Evolutionary conservation across 2,329 filamentous ascomycete genomes (phyloP).

Genomic region (Aspergillus nomiae): DNA sequence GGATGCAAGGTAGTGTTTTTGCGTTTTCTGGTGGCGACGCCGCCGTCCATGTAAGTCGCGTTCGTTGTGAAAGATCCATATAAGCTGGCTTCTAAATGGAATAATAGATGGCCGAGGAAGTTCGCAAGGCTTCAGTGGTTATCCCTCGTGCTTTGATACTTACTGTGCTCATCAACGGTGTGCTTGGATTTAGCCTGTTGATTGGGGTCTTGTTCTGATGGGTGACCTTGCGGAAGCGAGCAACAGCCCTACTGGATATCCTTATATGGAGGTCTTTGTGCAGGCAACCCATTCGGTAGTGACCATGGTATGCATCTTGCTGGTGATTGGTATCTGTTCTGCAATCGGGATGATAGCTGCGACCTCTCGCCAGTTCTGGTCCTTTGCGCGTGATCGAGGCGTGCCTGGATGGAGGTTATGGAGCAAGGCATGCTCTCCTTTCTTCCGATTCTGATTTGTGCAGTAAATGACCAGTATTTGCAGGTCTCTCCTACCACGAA

Average conservation of each 20-base stretch:
- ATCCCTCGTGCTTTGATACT: constrained; percentile 41
- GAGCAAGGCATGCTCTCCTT: no score
- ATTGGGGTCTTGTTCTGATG: constrained; percentile 39
- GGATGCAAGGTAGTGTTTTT: constrained; percentile 23
- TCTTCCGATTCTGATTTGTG: no score
- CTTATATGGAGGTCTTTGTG: constrained; percentile 47
- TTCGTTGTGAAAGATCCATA: background rate
- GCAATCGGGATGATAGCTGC: constrained; percentile 37
- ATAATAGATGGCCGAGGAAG: constrained; percentile 42
- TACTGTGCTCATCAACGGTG: constrained; percentile 37
- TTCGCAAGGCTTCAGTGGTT: constrained; percentile 36
- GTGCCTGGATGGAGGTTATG: constrained; percentile 31
- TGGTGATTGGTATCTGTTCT: constrained; percentile 26
- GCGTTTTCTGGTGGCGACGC: constrained; percentile 24
- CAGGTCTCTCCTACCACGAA: no score
- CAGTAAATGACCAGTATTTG: no score
- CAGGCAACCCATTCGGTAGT: constrained; percentile 45
- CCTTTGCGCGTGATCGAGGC: constrained; percentile 42
- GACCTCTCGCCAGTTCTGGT: constrained; percentile 35
- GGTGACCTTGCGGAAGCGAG: constrained; percentile 37
- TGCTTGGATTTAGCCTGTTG: constrained; percentile 39
- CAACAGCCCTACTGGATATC: constrained; percentile 35
- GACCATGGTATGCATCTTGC: constrained; percentile 29
- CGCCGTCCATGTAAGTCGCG: constrained; percentile 26
- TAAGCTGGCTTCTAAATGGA: background rate